Base-by-base conservation (phyloP, 495 filamentous ascomycete genomes). In the Staphylotrichum tortipilum region DNA sequence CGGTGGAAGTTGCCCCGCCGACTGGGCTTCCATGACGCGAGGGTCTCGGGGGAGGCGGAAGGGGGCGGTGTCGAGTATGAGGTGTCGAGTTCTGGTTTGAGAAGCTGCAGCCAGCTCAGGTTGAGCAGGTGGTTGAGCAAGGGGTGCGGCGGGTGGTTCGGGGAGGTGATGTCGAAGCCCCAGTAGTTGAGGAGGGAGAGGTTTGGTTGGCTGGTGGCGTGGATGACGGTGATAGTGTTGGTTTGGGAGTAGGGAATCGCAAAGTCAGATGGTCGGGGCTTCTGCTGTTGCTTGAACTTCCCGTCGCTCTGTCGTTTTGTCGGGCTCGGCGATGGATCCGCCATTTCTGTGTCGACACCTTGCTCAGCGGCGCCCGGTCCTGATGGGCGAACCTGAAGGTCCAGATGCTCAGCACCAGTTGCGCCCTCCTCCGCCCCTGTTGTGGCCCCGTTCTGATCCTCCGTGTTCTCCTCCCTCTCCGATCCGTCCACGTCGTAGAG, bases 191-290 rank as follows among this genome's bases (percentile, higher is more conserved):
- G 77, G 22, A 94, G 72, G 2, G 81, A 80, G 39, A 95, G 76
- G 57, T 95, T 97, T 0, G 92, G 86, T 68, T 96, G 94, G 34
- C 84, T 76, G 65, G 90, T 84, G n/a, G 84, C 68, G 65, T 97
- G 92, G 37, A 98, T 63, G 29, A 95, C 68, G 0, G 89, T 96
- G 50, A 98, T 78, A 15, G 87, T 92, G 65, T 96, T 97, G 10
- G 76, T 78, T 8, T 68, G 69, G 0, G 83, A 80, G 37, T 75
- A 74, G 14, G 69, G 68, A 8, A 66, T 59, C 10, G 61, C 59
- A 19, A 66, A 52, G 22, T 70, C 67, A 21, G 68, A 63, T 26
- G 39, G 28, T 11, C 66, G 61, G 9, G 57, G 53, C n/a, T 64
- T 64, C 40, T 50, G 22, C 40, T 50, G 22, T 53, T 57, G 54